Conservation (phyloP, 345 rosid species). For the Luvunga scandens region DNA sequence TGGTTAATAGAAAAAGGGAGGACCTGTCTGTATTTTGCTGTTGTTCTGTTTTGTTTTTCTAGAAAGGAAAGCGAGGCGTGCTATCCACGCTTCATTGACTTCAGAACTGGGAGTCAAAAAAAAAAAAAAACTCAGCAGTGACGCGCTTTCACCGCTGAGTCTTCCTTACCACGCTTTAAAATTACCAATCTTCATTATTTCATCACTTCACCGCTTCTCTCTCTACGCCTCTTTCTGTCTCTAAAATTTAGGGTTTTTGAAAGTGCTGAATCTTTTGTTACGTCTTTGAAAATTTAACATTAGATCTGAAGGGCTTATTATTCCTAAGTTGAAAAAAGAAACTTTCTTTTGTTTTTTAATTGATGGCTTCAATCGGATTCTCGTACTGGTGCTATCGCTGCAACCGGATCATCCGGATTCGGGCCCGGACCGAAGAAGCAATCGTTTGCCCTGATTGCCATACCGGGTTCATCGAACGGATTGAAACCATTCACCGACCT, state of each 20-base stretch:
- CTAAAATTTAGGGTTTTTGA: slow-evolving; percentile 24
- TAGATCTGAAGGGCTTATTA: not conserved
- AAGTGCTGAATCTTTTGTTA: not conserved
- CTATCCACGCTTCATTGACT: not conserved
- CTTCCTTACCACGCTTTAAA: slow-evolving; percentile 10
- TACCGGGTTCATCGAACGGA: slow-evolving; percentile 53
- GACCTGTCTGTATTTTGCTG: too few species aligned
- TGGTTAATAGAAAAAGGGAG: too few species aligned
- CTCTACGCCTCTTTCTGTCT: not conserved
- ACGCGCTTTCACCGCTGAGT: slow-evolving; percentile 23
- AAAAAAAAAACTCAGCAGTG: not conserved
- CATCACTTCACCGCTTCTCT: not conserved
- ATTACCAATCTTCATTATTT: not conserved
- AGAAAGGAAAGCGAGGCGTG: not conserved
- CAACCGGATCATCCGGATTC: slow-evolving; percentile 31
- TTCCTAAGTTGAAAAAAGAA: too few species aligned
- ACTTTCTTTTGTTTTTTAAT: not conserved
- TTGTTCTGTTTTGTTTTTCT: too few species aligned
- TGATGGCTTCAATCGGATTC: slow-evolving; percentile 35
- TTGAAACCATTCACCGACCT: slow-evolving; percentile 32
- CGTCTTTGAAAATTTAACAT: not conserved
- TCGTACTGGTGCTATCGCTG: slow-evolving; percentile 69
- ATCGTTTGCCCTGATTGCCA: slow-evolving; percentile 51
- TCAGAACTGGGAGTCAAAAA: not conserved
- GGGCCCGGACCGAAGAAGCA: slow-evolving; percentile 29